Percentiles rank a stretch among this genome's conserved stretches.
phyloP scores from a whole-genome alignment of 2,329 filamentous ascomycete genomes.

The Botrytis deweyae region DNA sequence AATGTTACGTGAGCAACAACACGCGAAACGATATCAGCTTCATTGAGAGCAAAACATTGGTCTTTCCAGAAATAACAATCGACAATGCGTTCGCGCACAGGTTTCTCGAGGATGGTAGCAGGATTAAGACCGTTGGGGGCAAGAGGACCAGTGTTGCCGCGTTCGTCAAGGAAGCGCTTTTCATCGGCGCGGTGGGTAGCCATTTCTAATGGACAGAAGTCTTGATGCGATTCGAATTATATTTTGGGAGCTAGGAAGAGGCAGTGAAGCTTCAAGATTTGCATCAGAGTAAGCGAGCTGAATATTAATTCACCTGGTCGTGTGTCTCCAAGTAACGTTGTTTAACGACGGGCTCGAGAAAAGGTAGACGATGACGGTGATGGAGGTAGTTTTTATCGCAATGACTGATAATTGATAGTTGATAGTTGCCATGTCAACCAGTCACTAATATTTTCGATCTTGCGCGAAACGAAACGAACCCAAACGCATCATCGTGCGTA shows the following conservation, averaged over 20 bases:
- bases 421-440: slow-evolving; percentile 21
- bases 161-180: slow-evolving; percentile 81
- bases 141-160: slow-evolving; percentile 72
- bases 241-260: neutral
- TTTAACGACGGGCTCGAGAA: neutral
- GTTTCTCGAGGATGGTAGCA: slow-evolving; percentile 93
- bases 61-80: slow-evolving; percentile 98
- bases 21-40: slow-evolving; percentile 78
- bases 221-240: neutral
- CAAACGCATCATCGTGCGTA: neutral
- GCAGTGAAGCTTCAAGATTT: neutral
- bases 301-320: neutral
- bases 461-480: neutral
- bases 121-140: slow-evolving; percentile 89
- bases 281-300: neutral
- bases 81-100: slow-evolving; percentile 90
- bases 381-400: slow-evolving; percentile 11
- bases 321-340: neutral
- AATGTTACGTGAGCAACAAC: slow-evolving; percentile 79
- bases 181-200: slow-evolving; percentile 74
- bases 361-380: neutral
- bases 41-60: slow-evolving; percentile 94
- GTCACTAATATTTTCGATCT: neutral
- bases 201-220: slow-evolving; percentile 28
- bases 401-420: neutral